A percentile compares a stretch with the other conserved stretches of the same genome.
phyloP scores from a whole-genome alignment of 2,329 filamentous ascomycete species.

The Hypoxylon sp. region DNA sequence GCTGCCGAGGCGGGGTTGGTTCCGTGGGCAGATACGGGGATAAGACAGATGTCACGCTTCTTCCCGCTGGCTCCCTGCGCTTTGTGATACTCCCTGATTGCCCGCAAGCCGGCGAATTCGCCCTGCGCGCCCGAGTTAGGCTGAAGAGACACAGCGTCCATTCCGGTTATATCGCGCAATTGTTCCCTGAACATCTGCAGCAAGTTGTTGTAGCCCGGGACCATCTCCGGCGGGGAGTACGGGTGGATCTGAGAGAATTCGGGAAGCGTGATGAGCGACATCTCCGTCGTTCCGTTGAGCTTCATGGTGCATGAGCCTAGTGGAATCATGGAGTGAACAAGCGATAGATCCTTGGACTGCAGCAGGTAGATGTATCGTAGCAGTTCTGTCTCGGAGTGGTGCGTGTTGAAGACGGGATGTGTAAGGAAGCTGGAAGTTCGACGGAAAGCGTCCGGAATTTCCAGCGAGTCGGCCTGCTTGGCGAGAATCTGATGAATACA shows the following conservation, averaged over 20 bases:
- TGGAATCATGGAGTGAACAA: conserved; percentile 97
- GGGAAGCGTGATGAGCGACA: conserved; percentile 83
- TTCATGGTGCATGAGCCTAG: conserved; percentile 99
- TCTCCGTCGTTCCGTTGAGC: conserved; percentile 91
- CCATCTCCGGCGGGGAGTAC: conserved; percentile 70
- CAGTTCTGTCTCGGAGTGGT: conserved; percentile 95
- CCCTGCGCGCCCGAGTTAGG: conserved; percentile 97
- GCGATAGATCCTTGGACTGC: conserved; percentile 90
- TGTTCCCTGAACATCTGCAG: conserved; percentile 78
- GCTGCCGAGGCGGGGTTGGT: conserved; percentile 95
- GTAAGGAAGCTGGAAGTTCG: conserved; percentile 80
- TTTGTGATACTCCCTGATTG: conserved; percentile 86
- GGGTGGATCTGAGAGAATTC: conserved; percentile 84
- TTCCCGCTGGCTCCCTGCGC: conserved; percentile 64
- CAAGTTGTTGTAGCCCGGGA: conserved; percentile 73
- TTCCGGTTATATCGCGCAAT: conserved; percentile 84
- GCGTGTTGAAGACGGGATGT: conserved; percentile 91
- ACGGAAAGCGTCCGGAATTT: conserved; percentile 67
- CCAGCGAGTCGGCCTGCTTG: conserved; percentile 47
- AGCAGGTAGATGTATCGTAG: conserved; percentile 93
- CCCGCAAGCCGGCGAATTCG: conserved; percentile 88
- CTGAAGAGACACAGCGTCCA: conserved; percentile 88
- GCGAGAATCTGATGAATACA: conserved; percentile 53
- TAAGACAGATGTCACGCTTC: conserved; percentile 89
- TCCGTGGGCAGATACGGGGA: conserved; percentile 93